phyloP scores from a whole-genome alignment of 768 basidiomycete species.

The Mycena crocata region DNA sequence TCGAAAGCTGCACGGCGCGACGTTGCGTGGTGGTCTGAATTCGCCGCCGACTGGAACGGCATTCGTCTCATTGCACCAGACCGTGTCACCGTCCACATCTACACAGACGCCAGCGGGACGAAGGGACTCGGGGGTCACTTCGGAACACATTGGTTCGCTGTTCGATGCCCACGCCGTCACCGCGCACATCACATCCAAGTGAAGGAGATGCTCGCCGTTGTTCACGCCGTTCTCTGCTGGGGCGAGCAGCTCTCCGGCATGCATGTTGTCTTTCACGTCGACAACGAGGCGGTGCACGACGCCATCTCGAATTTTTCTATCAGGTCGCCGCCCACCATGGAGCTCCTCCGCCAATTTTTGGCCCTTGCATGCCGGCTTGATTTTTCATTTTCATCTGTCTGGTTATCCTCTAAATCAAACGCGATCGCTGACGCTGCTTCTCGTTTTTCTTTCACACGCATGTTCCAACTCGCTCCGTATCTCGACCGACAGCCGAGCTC shows the following conservation, averaged over 20 bases:
- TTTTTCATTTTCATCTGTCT: constrained; percentile 40
- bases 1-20: constrained; percentile 31
- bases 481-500: constrained; percentile 32
- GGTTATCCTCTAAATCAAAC: no score
- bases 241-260: constrained; percentile 5
- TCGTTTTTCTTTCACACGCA: constrained; percentile 37
- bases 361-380: constrained; percentile 33
- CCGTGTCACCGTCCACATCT: not conserved
- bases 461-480: constrained; percentile 41
- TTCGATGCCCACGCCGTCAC: constrained; percentile 35
- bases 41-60: constrained; percentile 28
- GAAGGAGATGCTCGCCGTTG: constrained; percentile 6
- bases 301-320: not conserved
- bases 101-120: constrained; percentile 1
- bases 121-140: no score
- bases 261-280: constrained; percentile 27
- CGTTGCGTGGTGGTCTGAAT: constrained; percentile 35
- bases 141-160: constrained; percentile 40
- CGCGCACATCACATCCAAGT: constrained; percentile 34
- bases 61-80: constrained; percentile 22
- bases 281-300: constrained; percentile 17
- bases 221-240: no score
- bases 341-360: constrained; percentile 25
- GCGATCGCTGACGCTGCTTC: constrained; percentile 42
- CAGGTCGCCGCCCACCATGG: constrained; percentile 13